Percentiles rank a stretch among this genome's conserved stretches.
phyloP scores from a whole-genome alignment of 352 stramenopile genomes.

The Pythium myriotylum region DNA sequence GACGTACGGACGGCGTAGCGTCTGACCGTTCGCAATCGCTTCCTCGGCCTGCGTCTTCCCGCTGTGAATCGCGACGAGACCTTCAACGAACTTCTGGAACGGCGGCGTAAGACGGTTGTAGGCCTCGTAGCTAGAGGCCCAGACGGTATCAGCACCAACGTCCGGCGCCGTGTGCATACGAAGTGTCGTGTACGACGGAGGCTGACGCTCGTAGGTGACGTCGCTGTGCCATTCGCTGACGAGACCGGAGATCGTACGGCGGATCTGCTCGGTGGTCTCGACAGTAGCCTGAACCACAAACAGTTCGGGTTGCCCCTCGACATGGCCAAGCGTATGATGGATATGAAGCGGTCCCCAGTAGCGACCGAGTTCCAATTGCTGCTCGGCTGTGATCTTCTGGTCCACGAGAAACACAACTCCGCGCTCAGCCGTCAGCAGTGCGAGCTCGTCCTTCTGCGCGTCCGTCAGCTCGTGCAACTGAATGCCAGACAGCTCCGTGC shows the following conservation, averaged over 20 bases:
- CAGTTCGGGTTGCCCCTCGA: constrained; percentile 27
- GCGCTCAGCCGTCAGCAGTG: constrained; percentile 16
- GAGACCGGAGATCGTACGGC: constrained; percentile 31
- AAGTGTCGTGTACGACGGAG: constrained; percentile 38
- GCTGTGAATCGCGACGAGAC: constrained; percentile 47
- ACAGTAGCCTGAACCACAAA: constrained; percentile 28
- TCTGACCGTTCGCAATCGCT: constrained; percentile 27
- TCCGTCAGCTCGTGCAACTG: constrained; percentile 35
- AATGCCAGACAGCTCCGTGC: constrained; percentile 28
- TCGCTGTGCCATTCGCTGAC: constrained; percentile 45
- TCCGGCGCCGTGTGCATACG: constrained; percentile 39
- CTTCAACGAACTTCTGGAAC: constrained; percentile 43
- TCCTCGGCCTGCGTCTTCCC: constrained; percentile 38
- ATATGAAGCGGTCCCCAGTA: constrained; percentile 36
- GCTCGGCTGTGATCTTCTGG: constrained; percentile 24
- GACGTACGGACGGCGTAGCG: constrained; percentile 34
- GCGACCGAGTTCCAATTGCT: constrained; percentile 29
- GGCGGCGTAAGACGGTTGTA: constrained; percentile 42
- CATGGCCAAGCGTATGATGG: constrained; percentile 31
- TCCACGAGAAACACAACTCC: constrained; percentile 19
- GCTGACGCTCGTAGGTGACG: constrained; percentile 40
- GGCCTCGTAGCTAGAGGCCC: constrained; percentile 43
- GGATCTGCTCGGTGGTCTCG: constrained; percentile 22
- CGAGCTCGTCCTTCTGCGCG: constrained; percentile 24
- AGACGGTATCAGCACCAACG: constrained; percentile 44